Percentiles rank a stretch among this genome's conserved stretches.
Evolutionary conservation across 1,284 basidiomycete genomes (phyloP).

Genomic region (Apiotrichum veenhuisii): DNA sequence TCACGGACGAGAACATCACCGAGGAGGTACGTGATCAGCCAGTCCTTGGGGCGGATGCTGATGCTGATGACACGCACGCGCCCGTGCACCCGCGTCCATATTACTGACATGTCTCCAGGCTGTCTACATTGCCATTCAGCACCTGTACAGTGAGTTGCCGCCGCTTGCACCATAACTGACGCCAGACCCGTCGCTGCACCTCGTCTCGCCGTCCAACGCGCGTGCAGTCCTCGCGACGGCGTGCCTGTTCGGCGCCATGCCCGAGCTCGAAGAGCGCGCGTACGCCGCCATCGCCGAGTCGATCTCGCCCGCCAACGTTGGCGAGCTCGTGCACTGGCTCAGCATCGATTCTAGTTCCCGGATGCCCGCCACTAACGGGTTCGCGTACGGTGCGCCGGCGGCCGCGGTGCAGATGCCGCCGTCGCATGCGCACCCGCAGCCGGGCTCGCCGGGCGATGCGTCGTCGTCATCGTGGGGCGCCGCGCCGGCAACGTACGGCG

Average conservation of each 20-base stretch:
- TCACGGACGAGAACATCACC: conserved; percentile 73
- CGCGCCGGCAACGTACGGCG: conserved; percentile 32
- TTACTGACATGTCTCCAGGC: conserved; percentile 23
- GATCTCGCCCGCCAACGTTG: conserved; percentile 66
- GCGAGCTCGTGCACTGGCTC: conserved; percentile 70
- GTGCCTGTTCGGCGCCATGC: conserved; percentile 76
- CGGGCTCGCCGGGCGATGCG: conserved; percentile 45
- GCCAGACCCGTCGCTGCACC: conserved; percentile 27
- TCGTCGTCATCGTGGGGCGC: background rate
- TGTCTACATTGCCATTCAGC: conserved; percentile 42
- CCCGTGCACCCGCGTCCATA: background rate
- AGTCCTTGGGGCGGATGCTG: background rate
- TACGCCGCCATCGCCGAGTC: conserved; percentile 70
- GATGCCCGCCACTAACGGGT: conserved; percentile 10
- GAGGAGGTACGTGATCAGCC: conserved; percentile 60
- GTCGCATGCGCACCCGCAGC: conserved; percentile 41
- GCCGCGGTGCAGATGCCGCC: conserved; percentile 3
- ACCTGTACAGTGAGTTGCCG: conserved; percentile 40
- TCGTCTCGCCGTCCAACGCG: conserved; percentile 68
- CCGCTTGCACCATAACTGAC: background rate
- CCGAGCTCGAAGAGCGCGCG: conserved; percentile 71
- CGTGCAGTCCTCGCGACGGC: conserved; percentile 75
- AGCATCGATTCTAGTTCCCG: conserved; percentile 30
- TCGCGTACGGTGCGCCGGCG: conserved; percentile 14
- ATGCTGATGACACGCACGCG: background rate